Percentiles rank a stretch among this genome's conserved stretches.
phyloP scores from a whole-genome alignment of 768 basidiomycete genomes.

The Trametes elegans region DNA sequence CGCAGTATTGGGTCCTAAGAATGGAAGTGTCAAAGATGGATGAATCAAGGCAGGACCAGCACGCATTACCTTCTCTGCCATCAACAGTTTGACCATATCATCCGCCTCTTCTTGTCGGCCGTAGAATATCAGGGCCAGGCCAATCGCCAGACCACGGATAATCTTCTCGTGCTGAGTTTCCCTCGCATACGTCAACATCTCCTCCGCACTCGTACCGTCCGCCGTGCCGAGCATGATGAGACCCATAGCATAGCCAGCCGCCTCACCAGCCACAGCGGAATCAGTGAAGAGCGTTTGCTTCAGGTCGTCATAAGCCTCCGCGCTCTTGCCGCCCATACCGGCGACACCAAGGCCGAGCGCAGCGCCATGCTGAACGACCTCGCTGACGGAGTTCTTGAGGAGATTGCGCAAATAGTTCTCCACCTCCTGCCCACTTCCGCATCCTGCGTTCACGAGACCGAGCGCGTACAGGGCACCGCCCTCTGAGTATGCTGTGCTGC shows the following conservation, averaged over 20 bases:
- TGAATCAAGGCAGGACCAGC: background rate
- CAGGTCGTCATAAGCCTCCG: constrained; percentile 89
- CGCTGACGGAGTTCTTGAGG: constrained; percentile 70
- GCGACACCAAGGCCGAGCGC: constrained; percentile 96
- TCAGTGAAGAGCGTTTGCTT: constrained; percentile 88
- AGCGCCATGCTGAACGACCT: constrained; percentile 95
- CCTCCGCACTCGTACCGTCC: constrained; percentile 72
- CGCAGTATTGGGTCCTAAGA: constrained; percentile 86
- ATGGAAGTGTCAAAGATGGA: constrained; percentile 3
- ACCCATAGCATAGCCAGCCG: constrained; percentile 96
- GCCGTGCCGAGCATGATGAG: constrained; percentile 97
- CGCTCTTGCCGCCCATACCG: constrained; percentile 88
- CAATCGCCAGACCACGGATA: constrained; percentile 92
- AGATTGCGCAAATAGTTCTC: constrained; percentile 78
- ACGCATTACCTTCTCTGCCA: constrained; percentile 76
- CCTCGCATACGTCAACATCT: constrained; percentile 94
- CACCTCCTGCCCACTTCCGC: constrained; percentile 66
- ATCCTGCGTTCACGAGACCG: constrained; percentile 91
- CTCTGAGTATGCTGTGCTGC: constrained; percentile 85
- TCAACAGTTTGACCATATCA: constrained; percentile 68
- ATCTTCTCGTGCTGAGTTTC: constrained; percentile 99
- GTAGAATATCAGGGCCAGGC: constrained; percentile 89
- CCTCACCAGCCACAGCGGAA: constrained; percentile 95
- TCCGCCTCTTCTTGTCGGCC: constrained; percentile 93
- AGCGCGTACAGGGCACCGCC: constrained; percentile 96